Base-by-base conservation (phyloP, 1,284 basidiomycete genomes). In the Malassezia globosa region DNA sequence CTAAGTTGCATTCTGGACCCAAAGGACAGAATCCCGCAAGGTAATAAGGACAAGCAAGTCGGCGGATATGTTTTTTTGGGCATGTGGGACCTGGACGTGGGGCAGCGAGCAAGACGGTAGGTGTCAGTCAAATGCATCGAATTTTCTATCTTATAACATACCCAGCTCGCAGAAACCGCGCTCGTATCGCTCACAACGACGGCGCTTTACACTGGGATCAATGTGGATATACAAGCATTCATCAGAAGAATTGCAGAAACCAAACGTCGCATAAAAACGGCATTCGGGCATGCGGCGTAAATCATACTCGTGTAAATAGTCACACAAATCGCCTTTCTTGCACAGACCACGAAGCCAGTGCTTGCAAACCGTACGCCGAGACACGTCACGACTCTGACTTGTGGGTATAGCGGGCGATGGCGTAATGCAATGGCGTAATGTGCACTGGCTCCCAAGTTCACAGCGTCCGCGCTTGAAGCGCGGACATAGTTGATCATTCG, bases 231-330 rank as follows among this genome's bases (percentile, higher is more conserved):
- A 97, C 59, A 99, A 77, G 72, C 94, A 99, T 74, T 97, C 94
- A 64, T 96, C 94, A 43, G 92, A 94, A 40, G 88, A 85, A 48
- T 88, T 88, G 75, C 94, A 97, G 74, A 92, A 97, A 4, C 94
- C 94, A 69, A 89, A 92, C 73, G 94, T 94, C 51, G 87, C 87
- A 72, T 83, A 97, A 87, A 90, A 96, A 80, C 90, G 87, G 72
- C 94, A 97, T 72, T 95, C 87, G n/a, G 94, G 94, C 87, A 97
- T 97, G 50, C 87, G 84, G 59, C 92, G 78, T 52, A 97, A 78
- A 72, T 97, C 95, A 76, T 95, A 97, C 75, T 97, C 94, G 75
- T 99, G 94, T 69, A 97, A 78, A 74, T 97, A 97, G 75, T 97
- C 94, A 76, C 94, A 99, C 36, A 84, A 83, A 70, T 94, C 87